A percentile compares a stretch with the other conserved stretches of the same genome.
Conservation (phyloP, 495 filamentous ascomycete genomes). For the Penicillium goetzii region DNA sequence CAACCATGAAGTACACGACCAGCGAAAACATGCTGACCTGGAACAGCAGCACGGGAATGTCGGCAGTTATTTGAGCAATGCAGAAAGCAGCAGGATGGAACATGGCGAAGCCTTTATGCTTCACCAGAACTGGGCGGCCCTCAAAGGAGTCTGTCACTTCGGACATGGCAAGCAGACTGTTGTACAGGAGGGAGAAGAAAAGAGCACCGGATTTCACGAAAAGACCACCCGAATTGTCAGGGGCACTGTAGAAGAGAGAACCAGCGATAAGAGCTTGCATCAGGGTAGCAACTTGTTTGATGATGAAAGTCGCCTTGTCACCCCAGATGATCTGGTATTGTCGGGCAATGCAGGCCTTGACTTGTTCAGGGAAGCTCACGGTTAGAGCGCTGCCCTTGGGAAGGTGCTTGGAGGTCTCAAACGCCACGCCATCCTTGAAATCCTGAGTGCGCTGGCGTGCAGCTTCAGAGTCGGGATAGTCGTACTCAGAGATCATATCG, state of each 20-base stretch:
- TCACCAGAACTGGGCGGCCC: conserved; percentile 70
- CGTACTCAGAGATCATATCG: conserved; percentile 50
- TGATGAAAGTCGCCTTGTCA: conserved; percentile 61
- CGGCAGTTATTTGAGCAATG: conserved; percentile 70
- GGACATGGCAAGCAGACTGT: conserved; percentile 69
- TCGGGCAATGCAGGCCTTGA: conserved; percentile 57
- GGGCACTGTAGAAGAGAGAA: conserved; percentile 46
- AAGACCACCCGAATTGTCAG: conserved; percentile 46
- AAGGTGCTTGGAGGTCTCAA: conserved; percentile 45
- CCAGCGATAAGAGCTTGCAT: conserved; percentile 47
- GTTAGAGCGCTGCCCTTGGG: conserved; percentile 57
- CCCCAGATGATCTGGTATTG: conserved; percentile 64
- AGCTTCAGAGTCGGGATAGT: conserved; percentile 49
- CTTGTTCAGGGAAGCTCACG: conserved; percentile 59
- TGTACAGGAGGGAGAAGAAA: conserved; percentile 79
- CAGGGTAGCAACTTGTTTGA: conserved; percentile 57
- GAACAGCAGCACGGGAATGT: conserved; percentile 67
- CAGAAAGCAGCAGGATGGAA: conserved; percentile 75
- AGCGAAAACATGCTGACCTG: conserved; percentile 68
- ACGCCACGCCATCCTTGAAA: conserved; percentile 53
- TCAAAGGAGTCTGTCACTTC: conserved; percentile 73
- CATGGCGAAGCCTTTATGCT: conserved; percentile 76
- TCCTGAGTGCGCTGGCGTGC: conserved; percentile 49
- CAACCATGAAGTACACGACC: conserved; percentile 76
- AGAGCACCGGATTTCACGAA: conserved; percentile 58